phyloP scores from a whole-genome alignment of 768 basidiomycete genomes.

The Pisolithus sp. region DNA sequence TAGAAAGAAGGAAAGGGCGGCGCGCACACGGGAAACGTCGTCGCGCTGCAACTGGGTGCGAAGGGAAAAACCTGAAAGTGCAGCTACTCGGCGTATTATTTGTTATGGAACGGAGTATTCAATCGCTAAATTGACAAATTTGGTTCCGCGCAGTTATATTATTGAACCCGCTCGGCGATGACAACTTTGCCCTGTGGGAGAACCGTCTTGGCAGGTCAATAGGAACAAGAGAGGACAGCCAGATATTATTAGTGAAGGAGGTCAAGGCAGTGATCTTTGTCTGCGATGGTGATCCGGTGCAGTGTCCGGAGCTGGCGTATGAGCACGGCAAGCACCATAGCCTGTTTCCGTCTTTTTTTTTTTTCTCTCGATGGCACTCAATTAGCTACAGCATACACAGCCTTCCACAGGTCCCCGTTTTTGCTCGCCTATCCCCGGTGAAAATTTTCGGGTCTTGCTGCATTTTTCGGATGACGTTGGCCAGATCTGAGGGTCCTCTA shows the following conservation, averaged over 20 bases:
- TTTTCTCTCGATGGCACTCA: conserved; percentile 18
- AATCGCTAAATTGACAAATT: conserved; percentile 26
- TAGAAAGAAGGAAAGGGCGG: conserved; percentile 20
- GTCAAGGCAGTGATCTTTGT: conserved; percentile 11
- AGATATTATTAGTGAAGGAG: not conserved
- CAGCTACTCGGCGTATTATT: conserved; percentile 25
- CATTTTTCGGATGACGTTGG: conserved; percentile 5
- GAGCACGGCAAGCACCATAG: conserved; percentile 21
- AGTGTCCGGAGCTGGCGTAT: conserved; percentile 12
- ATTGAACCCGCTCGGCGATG: conserved; percentile 28
- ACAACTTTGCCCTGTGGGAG: conserved; percentile 22
- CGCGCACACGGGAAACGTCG: conserved; percentile 10
- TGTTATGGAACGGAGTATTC: conserved; percentile 29
- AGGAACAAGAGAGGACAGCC: too few relatives aligned
- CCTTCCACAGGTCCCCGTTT: conserved; percentile 33
- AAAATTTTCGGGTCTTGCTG: conserved; percentile 25
- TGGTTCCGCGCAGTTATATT: conserved; percentile 24
- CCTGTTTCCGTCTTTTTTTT: too few relatives aligned
- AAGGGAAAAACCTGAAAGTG: conserved; percentile 26
- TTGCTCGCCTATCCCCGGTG: conserved; percentile 31
- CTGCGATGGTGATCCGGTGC: not conserved
- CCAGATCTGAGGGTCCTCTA: too few relatives aligned
- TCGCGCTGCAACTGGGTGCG: conserved; percentile 21
- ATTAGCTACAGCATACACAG: conserved; percentile 26
- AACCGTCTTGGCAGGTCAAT: conserved; percentile 13